Conservation (phyloP, 805 yeast species). For the Scheffersomyces stipitis region DNA sequence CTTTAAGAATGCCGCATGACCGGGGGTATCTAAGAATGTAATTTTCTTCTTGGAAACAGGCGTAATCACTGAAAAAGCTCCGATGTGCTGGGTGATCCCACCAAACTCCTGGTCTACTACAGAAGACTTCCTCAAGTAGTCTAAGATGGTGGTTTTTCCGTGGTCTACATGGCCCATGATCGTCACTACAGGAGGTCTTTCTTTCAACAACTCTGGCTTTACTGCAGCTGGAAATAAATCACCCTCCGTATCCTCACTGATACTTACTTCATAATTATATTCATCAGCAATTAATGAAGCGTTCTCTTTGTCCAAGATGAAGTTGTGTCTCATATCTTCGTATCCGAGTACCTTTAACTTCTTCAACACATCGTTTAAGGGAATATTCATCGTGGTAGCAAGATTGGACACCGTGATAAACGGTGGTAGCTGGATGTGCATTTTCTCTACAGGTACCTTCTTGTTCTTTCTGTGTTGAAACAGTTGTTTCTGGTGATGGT, state of each 20-base stretch:
- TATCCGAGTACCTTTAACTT: conserved; percentile 72
- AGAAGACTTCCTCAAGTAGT: conserved; percentile 78
- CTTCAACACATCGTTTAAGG: conserved; percentile 57
- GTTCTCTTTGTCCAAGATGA: conserved; percentile 81
- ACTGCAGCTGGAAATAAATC: conserved; percentile 58
- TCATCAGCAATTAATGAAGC: conserved; percentile 88
- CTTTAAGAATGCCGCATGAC: conserved; percentile 94
- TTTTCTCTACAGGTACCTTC: conserved; percentile 11
- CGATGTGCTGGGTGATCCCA: conserved; percentile 97
- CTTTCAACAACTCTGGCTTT: conserved; percentile 46
- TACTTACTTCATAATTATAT: conserved; percentile 65
- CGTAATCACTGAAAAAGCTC: conserved; percentile 89
- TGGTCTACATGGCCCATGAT: conserved; percentile 99
- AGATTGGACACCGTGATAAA: conserved; percentile 78
- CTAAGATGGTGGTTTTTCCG: conserved; percentile 94
- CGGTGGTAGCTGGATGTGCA: conserved; percentile 59
- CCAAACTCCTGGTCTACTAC: conserved; percentile 87
- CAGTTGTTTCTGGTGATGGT: neutral
- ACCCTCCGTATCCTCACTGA: conserved; percentile 57
- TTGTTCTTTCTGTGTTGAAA: conserved; percentile 6
- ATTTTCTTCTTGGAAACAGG: conserved; percentile 72
- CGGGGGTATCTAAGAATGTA: conserved; percentile 95
- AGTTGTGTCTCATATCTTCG: conserved; percentile 66
- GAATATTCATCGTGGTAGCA: conserved; percentile 66
- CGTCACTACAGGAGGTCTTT: conserved; percentile 92